phyloP scores from a whole-genome alignment of 2,329 filamentous ascomycete species.

The Alternaria longipes region DNA sequence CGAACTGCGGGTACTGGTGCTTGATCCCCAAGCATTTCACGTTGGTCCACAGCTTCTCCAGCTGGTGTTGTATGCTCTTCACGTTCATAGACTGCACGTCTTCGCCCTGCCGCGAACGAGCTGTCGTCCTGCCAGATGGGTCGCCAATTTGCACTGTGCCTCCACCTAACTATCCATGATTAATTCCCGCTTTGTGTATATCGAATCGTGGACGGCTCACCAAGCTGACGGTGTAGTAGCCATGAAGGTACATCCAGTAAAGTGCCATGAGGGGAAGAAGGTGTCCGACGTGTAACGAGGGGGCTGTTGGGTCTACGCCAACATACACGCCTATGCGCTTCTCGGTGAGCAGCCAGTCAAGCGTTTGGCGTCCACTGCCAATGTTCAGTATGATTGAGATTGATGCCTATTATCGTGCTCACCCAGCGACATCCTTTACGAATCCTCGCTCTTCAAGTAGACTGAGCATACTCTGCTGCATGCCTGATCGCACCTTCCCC shows the following conservation, averaged over 20 bases:
- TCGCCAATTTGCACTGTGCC: conserved; percentile 82
- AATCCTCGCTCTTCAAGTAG: conserved; percentile 76
- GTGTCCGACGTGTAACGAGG: conserved; percentile 82
- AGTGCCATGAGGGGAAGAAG: conserved; percentile 83
- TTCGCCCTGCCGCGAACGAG: conserved; percentile 64
- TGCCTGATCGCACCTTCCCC: conserved; percentile 38
- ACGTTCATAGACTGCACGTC: conserved; percentile 70
- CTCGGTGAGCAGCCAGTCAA: conserved; percentile 70
- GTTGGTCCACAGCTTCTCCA: conserved; percentile 77
- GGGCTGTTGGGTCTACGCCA: conserved; percentile 82
- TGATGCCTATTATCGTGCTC: conserved; percentile 41
- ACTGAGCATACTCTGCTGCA: conserved; percentile 63
- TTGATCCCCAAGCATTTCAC: conserved; percentile 72
- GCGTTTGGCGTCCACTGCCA: conserved; percentile 57
- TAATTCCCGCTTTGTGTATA: conserved; percentile 26
- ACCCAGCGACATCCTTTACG: conserved; percentile 80
- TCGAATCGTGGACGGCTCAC: conserved; percentile 44
- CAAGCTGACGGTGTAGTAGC: conserved; percentile 72
- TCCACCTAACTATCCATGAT: conserved; percentile 65
- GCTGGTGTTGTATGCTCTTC: conserved; percentile 72
- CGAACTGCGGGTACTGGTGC: conserved; percentile 70
- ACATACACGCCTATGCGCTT: conserved; percentile 79
- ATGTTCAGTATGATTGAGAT: conserved; percentile 21
- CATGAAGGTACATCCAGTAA: conserved; percentile 84
- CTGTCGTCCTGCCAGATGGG: conserved; percentile 74